These are phyloP conservation scores for Mycothermus thermophilus DNA, from an alignment of 495 filamentous ascomycete species.

Conservation along the genomic window DNA sequence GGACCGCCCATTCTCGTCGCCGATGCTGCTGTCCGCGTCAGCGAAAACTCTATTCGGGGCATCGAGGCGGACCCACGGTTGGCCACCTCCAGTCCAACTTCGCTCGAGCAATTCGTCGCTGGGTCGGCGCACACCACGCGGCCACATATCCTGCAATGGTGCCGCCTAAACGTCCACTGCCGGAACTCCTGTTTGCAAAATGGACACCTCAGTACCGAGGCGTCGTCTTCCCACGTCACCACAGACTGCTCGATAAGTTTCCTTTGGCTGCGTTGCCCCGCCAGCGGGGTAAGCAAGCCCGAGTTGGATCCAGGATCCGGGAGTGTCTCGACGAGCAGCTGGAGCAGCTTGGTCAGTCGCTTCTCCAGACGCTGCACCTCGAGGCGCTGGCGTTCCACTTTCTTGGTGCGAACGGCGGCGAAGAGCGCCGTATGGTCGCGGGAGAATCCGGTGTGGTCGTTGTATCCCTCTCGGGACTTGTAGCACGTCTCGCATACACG, in stretches of 20 bases:
- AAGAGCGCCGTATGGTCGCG: constrained; percentile 62
- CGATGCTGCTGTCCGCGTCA: constrained; percentile 4
- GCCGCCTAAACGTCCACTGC: constrained; percentile 73
- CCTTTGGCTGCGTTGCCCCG: constrained; percentile 45
- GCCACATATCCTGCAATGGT: constrained; percentile 90
- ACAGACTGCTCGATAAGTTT: constrained; percentile 80
- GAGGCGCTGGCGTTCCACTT: constrained; percentile 67
- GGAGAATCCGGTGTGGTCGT: constrained; percentile 61
- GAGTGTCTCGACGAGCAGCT: constrained; percentile 59
- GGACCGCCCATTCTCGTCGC: no score
- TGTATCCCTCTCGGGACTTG: constrained; percentile 90
- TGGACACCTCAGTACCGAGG: constrained; percentile 64
- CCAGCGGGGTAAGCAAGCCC: constrained; percentile 20
- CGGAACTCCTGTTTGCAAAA: constrained; percentile 93
- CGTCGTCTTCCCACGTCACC: constrained; percentile 90
- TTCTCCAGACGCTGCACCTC: constrained; percentile 87
- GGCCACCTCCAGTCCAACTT: constrained; percentile 66
- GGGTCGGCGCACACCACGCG: constrained; percentile 82
- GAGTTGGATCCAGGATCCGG: constrained; percentile 32
- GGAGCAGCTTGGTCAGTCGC: constrained; percentile 77
- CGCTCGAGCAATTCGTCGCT: constrained; percentile 67
- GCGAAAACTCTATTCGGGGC: neutral
- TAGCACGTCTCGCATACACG: constrained; percentile 96
- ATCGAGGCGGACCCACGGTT: constrained; percentile 38
- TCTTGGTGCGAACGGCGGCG: constrained; percentile 50